Conservation (phyloP, 129 eudicot genomes). For the Flaveria ramosissima region DNA sequence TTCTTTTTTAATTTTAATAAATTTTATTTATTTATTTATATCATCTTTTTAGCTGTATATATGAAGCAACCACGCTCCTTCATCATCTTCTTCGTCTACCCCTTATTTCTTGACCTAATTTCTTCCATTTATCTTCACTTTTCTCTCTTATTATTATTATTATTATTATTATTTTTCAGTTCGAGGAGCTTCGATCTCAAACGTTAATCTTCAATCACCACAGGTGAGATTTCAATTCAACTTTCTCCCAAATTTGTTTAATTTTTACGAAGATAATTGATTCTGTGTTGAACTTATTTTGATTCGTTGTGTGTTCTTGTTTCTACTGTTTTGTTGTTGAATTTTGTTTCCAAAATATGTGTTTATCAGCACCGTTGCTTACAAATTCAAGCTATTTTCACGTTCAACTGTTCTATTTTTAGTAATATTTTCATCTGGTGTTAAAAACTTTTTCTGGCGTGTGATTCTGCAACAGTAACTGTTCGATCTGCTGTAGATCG, state of each 20-base stretch:
- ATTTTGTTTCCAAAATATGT: no score
- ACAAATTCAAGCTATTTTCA: neutral
- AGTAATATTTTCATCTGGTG: slow-evolving; percentile 13
- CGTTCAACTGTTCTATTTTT: neutral
- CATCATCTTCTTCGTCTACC: slow-evolving; percentile 1
- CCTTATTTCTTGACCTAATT: slow-evolving; percentile 2
- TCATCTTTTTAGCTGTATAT: neutral
- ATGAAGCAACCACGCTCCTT: slow-evolving; percentile 12
- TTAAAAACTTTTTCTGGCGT: neutral
- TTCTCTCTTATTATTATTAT: neutral
- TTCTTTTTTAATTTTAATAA: neutral
- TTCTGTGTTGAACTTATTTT: neutral
- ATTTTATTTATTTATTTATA: neutral
- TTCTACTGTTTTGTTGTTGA: no score
- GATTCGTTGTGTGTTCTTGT: neutral
- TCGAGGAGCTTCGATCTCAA: neutral
- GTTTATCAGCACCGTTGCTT: no score
- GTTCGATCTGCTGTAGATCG: no score
- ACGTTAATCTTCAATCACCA: neutral
- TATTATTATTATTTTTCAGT: neutral
- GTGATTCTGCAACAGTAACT: neutral
- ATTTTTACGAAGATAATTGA: neutral
- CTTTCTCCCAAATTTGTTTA: neutral
- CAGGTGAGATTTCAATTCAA: neutral
- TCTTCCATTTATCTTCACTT: neutral